A percentile compares a stretch with the other conserved stretches of the same genome.
phyloP scores from a whole-genome alignment of 2,329 filamentous ascomycete genomes.

The Sclerotinia minor region DNA sequence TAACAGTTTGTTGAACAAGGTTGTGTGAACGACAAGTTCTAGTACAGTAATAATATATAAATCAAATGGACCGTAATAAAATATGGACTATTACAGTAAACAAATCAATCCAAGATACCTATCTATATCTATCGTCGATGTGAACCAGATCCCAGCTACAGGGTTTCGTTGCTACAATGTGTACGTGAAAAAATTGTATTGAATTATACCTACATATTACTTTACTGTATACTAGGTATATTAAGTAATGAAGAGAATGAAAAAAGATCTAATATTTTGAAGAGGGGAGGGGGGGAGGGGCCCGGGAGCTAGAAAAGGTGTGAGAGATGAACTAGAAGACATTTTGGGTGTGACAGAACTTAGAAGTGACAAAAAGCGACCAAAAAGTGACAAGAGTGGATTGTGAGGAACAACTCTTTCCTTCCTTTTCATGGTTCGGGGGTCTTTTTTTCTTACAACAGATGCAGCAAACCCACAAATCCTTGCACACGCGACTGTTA shows the following conservation, averaged over 20 bases:
- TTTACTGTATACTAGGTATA: neutral
- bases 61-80: too few relatives aligned
- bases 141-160: neutral
- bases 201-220: too few relatives aligned
- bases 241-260: neutral
- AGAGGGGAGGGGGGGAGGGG: too few relatives aligned
- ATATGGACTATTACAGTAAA: neutral
- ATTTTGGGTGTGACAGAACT: neutral
- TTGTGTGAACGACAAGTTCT: neutral
- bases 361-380: too few relatives aligned
- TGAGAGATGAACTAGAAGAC: neutral
- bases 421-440: neutral
- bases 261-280: too few relatives aligned
- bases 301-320: neutral
- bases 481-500: constrained; percentile 12
- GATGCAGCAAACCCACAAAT: constrained; percentile 15
- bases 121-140: neutral
- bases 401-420: neutral
- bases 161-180: too few relatives aligned
- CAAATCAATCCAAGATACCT: neutral
- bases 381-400: neutral
- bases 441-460: neutral
- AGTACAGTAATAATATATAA: too few relatives aligned
- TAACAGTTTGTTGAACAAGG: neutral
- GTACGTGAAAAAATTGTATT: neutral